Percentiles rank a stretch among this genome's conserved stretches.
Evolutionary conservation across 306 rosid genomes (phyloP).

Genomic region (Acmispon strigosus): DNA sequence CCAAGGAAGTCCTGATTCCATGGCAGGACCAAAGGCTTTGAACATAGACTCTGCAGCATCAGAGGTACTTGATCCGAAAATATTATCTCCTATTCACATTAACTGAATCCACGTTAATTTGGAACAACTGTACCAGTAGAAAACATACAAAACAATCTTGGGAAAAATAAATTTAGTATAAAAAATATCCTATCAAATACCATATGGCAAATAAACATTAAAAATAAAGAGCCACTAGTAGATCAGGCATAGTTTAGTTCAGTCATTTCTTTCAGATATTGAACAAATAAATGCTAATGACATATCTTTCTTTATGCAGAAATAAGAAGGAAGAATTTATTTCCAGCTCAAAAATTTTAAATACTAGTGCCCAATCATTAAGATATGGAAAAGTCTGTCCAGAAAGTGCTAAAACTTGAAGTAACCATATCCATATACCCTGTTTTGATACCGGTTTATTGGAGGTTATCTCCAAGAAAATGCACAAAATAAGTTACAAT

Average conservation of each 20-base stretch:
- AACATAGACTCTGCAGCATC: conserved; percentile 89
- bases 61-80: conserved; percentile 68
- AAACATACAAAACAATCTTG: background rate
- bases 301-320: background rate
- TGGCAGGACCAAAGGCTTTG: conserved; percentile 77
- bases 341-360: background rate
- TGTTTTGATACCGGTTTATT: too few relatives aligned
- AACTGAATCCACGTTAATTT: conserved; percentile 26
- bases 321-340: background rate
- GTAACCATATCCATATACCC: too few relatives aligned
- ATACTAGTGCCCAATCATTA: background rate
- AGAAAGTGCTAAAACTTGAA: background rate
- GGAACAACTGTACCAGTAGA: background rate
- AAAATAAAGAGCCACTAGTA: background rate
- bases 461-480: too few relatives aligned
- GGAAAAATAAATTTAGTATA: background rate
- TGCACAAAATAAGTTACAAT: too few relatives aligned
- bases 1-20: conserved; percentile 83
- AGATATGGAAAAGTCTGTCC: background rate
- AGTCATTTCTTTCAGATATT: background rate
- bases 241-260: background rate
- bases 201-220: background rate
- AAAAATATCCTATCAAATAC: background rate
- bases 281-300: background rate
- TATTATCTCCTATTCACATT: conserved; percentile 61